Conservation (phyloP, 257 asterid genomes). For the Handroanthus guayacan region DNA sequence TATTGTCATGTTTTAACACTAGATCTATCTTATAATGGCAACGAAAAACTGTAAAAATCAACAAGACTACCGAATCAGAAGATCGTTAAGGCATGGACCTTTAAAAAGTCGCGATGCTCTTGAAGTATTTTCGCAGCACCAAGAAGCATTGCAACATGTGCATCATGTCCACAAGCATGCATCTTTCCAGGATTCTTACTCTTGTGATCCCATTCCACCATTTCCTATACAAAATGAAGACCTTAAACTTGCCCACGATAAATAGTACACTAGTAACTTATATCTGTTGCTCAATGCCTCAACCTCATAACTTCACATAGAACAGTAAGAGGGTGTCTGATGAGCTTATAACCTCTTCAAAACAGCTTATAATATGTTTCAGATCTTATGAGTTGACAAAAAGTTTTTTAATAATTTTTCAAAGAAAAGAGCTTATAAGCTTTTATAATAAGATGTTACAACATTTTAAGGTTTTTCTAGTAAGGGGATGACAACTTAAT, state of each 20-base stretch:
- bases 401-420: too few species aligned
- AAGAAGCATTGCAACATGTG: constrained; percentile 96
- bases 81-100: constrained; percentile 54
- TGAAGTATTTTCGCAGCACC: constrained; percentile 97
- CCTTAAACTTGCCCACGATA: neutral
- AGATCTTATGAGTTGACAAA: too few species aligned
- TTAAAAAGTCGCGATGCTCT: constrained; percentile 57
- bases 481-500: too few species aligned
- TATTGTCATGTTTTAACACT: neutral
- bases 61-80: constrained; percentile 1
- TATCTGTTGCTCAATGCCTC: constrained; percentile 26
- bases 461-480: too few species aligned
- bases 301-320: constrained; percentile 10
- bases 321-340: too few species aligned
- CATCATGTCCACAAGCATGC: constrained; percentile 99
- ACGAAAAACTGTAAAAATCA: neutral
- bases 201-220: constrained; percentile 97
- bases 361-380: too few species aligned
- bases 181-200: constrained; percentile 87
- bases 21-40: neutral
- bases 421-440: too few species aligned
- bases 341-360: too few species aligned
- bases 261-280: neutral
- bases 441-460: too few species aligned
- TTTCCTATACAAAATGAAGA: constrained; percentile 58